Evolutionary conservation across 1,139 yeast species (phyloP), one percentile per base, ranked within the genome.

Genomic region (Candida sojae): DNA sequence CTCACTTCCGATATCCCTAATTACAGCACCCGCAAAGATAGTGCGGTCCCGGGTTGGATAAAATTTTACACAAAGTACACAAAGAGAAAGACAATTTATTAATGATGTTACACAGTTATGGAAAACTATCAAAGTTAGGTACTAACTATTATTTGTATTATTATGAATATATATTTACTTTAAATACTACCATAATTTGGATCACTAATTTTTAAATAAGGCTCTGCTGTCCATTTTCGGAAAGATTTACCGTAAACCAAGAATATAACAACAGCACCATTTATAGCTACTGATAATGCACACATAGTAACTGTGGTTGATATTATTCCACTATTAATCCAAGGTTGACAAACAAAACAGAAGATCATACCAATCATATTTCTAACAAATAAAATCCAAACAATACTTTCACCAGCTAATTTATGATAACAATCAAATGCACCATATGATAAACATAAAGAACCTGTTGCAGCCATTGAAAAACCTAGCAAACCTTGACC

Each of bases 381-480:
- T 61, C 80, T 67, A 23, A 74, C 53, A 49, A 77, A 73, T 42
- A 76, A 61, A 66, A 77, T 72, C 47, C 75, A 70, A n/a, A 79
- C 85, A 65, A 83, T 71, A 6, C 78, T 78, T 52, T 80, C 83
- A 45, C 80, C 71, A 23, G 80, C 82, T 64, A 83, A 70, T 33
- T 75, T 75, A 30, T 82, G 83, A 56, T 83, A 83, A 50, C 80
- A 71, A 53, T 83, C 88, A 44, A 82, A 73, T 5, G 82, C 73
- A 42, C 39, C 39, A 56, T 83, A 83, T 0, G 85, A 75, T 58
- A 83, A 70, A 46, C 77, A 68, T 47, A 83, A 67, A 4, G 83
- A 81, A 34, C 86, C 86, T 6, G 81, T 73, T 28, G 83, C 70
- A 44, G 79, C 73, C 76, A 79, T 78, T 40, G 84, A 79, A 57